Evolutionary conservation across 768 basidiomycete genomes (phyloP), one percentile per base, ranked within the genome.

Genomic region (Mycena capillaripes): DNA sequence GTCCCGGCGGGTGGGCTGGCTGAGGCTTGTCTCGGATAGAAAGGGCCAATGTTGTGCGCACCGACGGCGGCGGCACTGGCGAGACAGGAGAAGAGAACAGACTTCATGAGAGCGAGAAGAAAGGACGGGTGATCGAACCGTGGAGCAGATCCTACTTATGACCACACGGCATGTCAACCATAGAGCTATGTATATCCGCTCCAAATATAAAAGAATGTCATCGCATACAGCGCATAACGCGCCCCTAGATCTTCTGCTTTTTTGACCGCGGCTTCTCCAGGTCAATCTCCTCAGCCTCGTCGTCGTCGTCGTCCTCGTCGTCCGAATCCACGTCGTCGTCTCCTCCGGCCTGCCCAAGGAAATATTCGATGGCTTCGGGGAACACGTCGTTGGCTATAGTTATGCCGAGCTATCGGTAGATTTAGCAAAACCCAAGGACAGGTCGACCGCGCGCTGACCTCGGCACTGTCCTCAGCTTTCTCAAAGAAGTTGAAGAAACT

Each of bases 401-500:
- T 48, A 90, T 83, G 19, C 93, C 95, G 76, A 95, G 85, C 95
- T 96, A 53, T 58, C 30, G 21, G 59, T 8, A 34, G 38, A 46
- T 25, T 57, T 29, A 70, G 61, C 10, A 55, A 34, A 46, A 71
- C 38, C 44, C 59, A 57, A 40, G 14, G 27, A 25, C n/a, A 8
- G 53, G 55, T 40, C 40, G 27, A 25, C 2, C 59, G 25, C 68
- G 82, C 3, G 2, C 89, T 84, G 79, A 95, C 95, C 74, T 95
- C 93, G 71, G 86, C 88, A 17, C 89, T 87, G 78, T 95, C 95
- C 44, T 84, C 78, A 14, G 86, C 85, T 71, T 86, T 78, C 81
- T 93, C 95, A 72, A 96, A 95, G 79, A 93, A 92, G 84, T 95
- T 95, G 88, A 96, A 96, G 86, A 96, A 95, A 78, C 91, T 94